These are phyloP conservation scores for Amniculicola lignicola DNA, from an alignment of 495 filamentous ascomycete genomes.

Conservation along the genomic window DNA sequence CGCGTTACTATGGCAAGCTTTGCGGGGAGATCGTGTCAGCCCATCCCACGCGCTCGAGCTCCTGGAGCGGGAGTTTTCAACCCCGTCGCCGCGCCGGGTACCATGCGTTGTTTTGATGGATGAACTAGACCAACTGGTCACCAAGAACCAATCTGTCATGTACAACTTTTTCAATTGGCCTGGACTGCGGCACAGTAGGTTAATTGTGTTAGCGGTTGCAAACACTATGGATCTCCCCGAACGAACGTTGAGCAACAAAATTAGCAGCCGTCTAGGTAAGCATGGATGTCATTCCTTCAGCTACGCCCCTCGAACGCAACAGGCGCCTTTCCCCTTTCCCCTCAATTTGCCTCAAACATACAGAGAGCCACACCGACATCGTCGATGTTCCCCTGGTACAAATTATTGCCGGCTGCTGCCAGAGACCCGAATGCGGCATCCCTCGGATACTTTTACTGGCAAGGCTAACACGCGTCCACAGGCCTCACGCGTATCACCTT, in stretches of 20 bases:
- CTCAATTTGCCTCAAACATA: slow-evolving; percentile 16
- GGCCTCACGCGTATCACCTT: slow-evolving; percentile 76
- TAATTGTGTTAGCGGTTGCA: slow-evolving; percentile 95
- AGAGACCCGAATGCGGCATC: slow-evolving; percentile 5
- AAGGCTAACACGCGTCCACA: slow-evolving; percentile 25
- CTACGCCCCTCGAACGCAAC: slow-evolving; percentile 7
- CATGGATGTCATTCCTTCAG: slow-evolving; percentile 25
- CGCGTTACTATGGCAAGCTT: slow-evolving; percentile 89
- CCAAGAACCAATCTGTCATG: slow-evolving; percentile 97
- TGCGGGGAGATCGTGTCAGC: slow-evolving; percentile 88
- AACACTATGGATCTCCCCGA: slow-evolving; percentile 99
- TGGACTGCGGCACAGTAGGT: slow-evolving; percentile 78
- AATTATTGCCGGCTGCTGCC: slow-evolving; percentile 10
- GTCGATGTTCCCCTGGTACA: neutral
- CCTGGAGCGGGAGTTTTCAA: slow-evolving; percentile 84
- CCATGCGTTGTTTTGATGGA: slow-evolving; percentile 99
- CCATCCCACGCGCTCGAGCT: slow-evolving; percentile 88
- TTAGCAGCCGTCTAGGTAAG: slow-evolving; percentile 77
- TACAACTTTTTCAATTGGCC: slow-evolving; percentile 99
- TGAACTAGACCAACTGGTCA: slow-evolving; percentile 96
- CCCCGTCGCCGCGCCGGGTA: slow-evolving; percentile 82
- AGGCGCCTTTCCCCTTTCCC: neutral
- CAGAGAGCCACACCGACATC: slow-evolving; percentile 5
- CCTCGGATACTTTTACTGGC: slow-evolving; percentile 22
- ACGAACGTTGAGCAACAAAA: slow-evolving; percentile 95